A percentile compares a stretch with the other conserved stretches of the same genome.
These are phyloP conservation scores for Cordyceps pruinosa DNA, from an alignment of 2,329 filamentous ascomycete species.

Conservation along the genomic window DNA sequence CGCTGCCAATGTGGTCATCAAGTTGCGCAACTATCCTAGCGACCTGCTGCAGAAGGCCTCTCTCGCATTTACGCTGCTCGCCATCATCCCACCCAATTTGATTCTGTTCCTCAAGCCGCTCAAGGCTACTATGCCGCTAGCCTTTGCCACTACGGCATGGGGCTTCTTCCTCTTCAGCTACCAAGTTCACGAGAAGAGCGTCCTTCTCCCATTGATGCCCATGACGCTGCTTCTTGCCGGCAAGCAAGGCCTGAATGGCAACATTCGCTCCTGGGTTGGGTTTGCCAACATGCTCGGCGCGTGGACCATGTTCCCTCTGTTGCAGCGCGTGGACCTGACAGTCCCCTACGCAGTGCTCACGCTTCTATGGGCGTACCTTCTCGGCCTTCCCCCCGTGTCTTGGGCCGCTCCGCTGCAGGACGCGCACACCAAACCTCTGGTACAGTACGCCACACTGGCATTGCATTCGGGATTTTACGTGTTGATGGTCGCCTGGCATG, in stretches of 20 bases:
- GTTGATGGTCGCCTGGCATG: conserved; percentile 75
- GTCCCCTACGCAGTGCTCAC: conserved; percentile 82
- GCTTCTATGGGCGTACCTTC: conserved; percentile 82
- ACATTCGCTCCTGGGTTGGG: conserved; percentile 83
- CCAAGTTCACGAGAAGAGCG: conserved; percentile 97
- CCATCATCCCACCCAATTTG: conserved; percentile 72
- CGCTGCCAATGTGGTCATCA: conserved; percentile 80
- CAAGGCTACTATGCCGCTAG: conserved; percentile 69
- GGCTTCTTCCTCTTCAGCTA: conserved; percentile 97
- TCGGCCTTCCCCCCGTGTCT: conserved; percentile 77
- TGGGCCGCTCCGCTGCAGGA: conserved; percentile 59
- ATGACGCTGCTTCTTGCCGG: conserved; percentile 84
- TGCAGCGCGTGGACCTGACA: conserved; percentile 74
- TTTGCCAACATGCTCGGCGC: conserved; percentile 84
- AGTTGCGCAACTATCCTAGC: conserved; percentile 68
- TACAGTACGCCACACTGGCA: conserved; percentile 52
- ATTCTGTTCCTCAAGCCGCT: conserved; percentile 73
- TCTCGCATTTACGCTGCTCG: conserved; percentile 63
- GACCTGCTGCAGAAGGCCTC: conserved; percentile 69
- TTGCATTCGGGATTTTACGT: conserved; percentile 72
- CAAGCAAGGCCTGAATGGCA: conserved; percentile 67
- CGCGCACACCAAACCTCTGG: conserved; percentile 23
- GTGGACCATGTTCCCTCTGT: conserved; percentile 91
- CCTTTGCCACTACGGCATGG: conserved; percentile 82
- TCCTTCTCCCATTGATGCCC: conserved; percentile 82